Evolutionary conservation across 2,329 filamentous ascomycete genomes (phyloP).

Genomic region (Colletotrichum scovillei): DNA sequence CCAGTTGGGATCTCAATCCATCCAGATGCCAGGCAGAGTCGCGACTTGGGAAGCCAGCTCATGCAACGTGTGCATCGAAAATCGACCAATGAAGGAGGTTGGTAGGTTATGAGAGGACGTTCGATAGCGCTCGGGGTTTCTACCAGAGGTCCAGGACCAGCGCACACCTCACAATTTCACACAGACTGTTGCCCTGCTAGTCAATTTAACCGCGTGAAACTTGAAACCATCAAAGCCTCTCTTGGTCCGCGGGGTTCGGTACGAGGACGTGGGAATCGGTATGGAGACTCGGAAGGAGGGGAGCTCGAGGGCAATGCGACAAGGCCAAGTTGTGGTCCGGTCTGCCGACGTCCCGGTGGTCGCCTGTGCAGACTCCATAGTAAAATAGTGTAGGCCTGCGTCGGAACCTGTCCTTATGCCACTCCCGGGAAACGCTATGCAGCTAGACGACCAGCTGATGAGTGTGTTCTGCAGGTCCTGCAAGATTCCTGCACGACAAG

Average conservation of each 20-base stretch:
- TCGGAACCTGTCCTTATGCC: neutral
- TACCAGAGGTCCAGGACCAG: neutral
- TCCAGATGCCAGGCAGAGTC: neutral
- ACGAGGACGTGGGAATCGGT: neutral
- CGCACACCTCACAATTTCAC: neutral
- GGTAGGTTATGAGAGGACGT: neutral
- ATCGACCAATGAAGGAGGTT: slow-evolving; percentile 2
- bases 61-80: slow-evolving; percentile 10
- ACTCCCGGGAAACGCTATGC: neutral
- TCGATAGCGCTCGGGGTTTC: neutral
- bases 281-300: neutral
- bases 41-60: slow-evolving; percentile 7
- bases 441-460: slow-evolving; percentile 14
- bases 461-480: slow-evolving; percentile 15
- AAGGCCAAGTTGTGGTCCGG: neutral
- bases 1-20: slow-evolving; percentile 1
- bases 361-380: neutral
- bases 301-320: neutral
- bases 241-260: neutral
- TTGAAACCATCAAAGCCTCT: slow-evolving; percentile 26
- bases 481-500: neutral
- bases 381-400: neutral
- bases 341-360: neutral
- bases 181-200: slow-evolving; percentile 2
- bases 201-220: slow-evolving; percentile 17